Base-by-base conservation (phyloP, 768 basidiomycete species). In the Daedaleopsis sinensis region DNA sequence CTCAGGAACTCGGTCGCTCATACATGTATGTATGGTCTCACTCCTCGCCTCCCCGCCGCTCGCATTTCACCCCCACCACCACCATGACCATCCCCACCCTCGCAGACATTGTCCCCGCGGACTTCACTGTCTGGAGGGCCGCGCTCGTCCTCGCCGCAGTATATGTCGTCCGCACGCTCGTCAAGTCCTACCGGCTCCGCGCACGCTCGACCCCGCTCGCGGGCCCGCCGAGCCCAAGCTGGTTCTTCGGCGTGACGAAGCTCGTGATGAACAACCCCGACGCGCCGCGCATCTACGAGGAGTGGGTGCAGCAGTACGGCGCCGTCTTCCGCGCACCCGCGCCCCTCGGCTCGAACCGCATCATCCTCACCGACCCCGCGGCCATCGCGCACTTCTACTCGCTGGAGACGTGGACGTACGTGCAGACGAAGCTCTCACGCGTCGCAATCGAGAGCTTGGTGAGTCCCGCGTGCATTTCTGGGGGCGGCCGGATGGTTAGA, bases 351-450 rank as follows among this genome's bases (percentile, higher is more conserved):
- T 39, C 37, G 13, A 59, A 59, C 7, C 61, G 62, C 21, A 24
- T 71, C 19, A 58, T 70, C 23, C 24, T 73, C 37, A 64, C 59
- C 24, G 72, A 73, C 53, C 71, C 72, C 3, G 84, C 80, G 69
- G 84, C 85, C 0, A 70, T 82, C 19, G 74, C 78, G 0, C 83
- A 87, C 62, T 77, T 84, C 44, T 83, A 78, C 58, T 73, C 79
- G 15, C 76, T 71, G 57, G 85, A 86, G 53, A 81, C 84, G 0
- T 82, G 73, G 50, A 75, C 72, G 0, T 87, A 87, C 62, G 68
- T 78, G 0, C 79, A 79, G 38, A 77, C 76, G 0, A 71, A 69
- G 3, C 64, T 78, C 16, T 27, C 64, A 1, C 65, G 68, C 49
- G 51, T 65, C 1, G 75, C 79, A 38, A 77, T 82, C 12, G 75